Percentiles rank a stretch among this genome's conserved stretches.
These are phyloP conservation scores for Kalmusia sp. DNA, from an alignment of 2,329 filamentous ascomycete species.

Conservation along the genomic window DNA sequence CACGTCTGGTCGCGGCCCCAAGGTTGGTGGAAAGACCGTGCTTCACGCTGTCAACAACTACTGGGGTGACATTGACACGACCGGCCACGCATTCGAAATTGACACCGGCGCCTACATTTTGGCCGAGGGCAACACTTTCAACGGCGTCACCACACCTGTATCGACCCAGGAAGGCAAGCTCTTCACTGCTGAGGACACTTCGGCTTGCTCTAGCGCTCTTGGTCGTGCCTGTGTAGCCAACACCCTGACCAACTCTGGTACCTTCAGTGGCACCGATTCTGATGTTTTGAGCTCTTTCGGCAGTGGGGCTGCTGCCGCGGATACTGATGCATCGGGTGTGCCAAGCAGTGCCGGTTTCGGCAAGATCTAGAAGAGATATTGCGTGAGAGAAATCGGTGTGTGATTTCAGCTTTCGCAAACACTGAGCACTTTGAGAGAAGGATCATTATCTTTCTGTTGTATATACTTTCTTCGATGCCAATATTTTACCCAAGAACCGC, in stretches of 20 bases:
- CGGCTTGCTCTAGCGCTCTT: conserved; percentile 9
- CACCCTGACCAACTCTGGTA: conserved; percentile 4
- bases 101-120: conserved; percentile 8
- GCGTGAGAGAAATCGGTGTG: neutral
- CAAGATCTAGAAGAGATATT: conserved; percentile 4
- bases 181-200: conserved; percentile 6
- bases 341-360: conserved; percentile 14
- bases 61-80: conserved; percentile 13
- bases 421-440: neutral
- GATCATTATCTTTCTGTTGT: neutral
- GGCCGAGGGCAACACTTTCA: conserved; percentile 19
- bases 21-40: conserved; percentile 14
- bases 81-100: conserved; percentile 19
- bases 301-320: conserved; percentile 1
- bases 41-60: conserved; percentile 23
- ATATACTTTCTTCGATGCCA: neutral
- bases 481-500: neutral
- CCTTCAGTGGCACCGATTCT: conserved; percentile 8
- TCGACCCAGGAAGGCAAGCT: neutral
- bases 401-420: neutral
- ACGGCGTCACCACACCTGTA: conserved; percentile 11
- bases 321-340: conserved; percentile 10
- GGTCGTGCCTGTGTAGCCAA: conserved; percentile 14
- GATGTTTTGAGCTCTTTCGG: conserved; percentile 14
- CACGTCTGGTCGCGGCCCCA: conserved; percentile 17